A percentile compares a stretch with the other conserved stretches of the same genome.
Conservation (phyloP, 148 eudicot species). For the Fagopyrum homotropicum region DNA sequence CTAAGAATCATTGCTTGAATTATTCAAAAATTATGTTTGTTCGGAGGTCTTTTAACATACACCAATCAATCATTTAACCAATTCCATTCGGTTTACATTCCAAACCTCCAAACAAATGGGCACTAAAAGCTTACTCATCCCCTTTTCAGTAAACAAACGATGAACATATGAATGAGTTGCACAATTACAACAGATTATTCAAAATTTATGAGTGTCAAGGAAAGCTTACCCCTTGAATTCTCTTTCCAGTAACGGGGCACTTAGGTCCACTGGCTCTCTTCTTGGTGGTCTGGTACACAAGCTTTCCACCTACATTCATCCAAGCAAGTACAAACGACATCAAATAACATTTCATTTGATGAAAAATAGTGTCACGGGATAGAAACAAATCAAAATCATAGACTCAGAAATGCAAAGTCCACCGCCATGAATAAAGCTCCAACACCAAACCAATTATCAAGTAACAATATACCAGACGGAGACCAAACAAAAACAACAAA, state of each 20-base stretch:
- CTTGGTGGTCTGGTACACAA: conserved; percentile 48
- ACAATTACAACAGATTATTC: neutral
- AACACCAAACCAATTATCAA: neutral
- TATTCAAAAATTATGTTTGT: too few species aligned
- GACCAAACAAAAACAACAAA: neutral
- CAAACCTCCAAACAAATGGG: too few species aligned
- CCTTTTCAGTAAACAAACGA: neutral
- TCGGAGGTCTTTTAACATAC: too few species aligned
- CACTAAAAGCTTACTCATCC: neutral
- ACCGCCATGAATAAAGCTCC: neutral
- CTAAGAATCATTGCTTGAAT: too few species aligned
- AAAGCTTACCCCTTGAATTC: conserved; percentile 45
- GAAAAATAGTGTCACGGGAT: neutral
- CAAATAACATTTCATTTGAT: neutral
- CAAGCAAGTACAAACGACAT: neutral
- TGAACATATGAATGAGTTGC: neutral
- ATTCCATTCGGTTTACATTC: too few species aligned
- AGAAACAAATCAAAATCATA: neutral
- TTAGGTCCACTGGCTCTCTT: conserved; percentile 61
- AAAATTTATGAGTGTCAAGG: neutral
- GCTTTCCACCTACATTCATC: conserved; percentile 35
- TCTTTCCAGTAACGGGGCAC: conserved; percentile 51
- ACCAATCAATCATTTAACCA: too few species aligned
- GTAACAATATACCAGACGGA: neutral
- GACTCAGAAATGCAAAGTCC: neutral